A percentile compares a stretch with the other conserved stretches of the same genome.
Conservation (phyloP, 306 rosid genomes). For the Boehmeria nivea region DNA sequence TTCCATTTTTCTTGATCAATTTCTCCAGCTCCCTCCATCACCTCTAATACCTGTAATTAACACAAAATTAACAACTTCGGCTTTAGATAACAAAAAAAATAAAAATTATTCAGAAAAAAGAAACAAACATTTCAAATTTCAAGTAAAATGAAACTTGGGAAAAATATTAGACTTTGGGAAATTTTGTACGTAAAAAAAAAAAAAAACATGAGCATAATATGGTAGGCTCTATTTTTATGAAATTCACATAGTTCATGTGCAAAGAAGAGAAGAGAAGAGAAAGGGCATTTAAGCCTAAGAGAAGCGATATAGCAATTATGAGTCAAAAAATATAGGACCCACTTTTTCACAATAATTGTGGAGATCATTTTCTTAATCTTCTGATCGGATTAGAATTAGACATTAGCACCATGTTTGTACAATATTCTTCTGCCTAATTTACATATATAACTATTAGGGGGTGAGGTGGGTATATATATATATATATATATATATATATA, state of each 20-base stretch:
- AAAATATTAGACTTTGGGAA: too few relatives aligned
- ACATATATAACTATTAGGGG: background rate
- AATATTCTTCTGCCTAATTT: constrained; percentile 7
- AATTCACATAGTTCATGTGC: background rate
- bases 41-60: constrained; percentile 57
- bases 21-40: constrained; percentile 56
- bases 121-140: too few relatives aligned
- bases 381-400: constrained; percentile 11
- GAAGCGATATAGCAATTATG: background rate
- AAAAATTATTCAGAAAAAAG: background rate
- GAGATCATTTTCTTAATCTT: constrained; percentile 5
- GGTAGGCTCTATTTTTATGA: constrained; percentile 4
- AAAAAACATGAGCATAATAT: too few relatives aligned
- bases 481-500: constrained; percentile 10
- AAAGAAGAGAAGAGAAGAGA: background rate
- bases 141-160: too few relatives aligned
- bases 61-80: background rate
- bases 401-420: constrained; percentile 7
- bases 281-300: background rate
- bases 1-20: constrained; percentile 65
- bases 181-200: too few relatives aligned
- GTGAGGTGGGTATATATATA: background rate
- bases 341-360: constrained; percentile 21
- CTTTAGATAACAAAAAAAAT: background rate
- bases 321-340: constrained; percentile 26